phyloP scores from a whole-genome alignment of 164 flowering plant species.

The Buxus sempervirens region DNA sequence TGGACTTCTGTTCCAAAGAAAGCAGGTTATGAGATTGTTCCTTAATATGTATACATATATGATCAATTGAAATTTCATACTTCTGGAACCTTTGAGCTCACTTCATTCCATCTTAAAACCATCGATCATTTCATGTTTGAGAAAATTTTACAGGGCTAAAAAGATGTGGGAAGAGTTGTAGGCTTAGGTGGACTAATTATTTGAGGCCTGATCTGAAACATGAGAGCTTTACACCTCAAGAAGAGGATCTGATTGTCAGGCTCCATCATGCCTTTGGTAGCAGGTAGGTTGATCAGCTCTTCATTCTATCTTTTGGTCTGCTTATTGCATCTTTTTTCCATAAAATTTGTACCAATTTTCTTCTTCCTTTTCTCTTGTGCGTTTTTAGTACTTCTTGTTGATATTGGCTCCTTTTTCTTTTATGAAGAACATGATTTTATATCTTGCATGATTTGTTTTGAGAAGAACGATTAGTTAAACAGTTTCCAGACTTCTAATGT shows the following conservation, averaged over 20 bases:
- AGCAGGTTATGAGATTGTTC: conserved; percentile 47
- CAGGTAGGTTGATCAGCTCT: conserved; percentile 46
- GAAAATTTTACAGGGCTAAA: conserved; percentile 47
- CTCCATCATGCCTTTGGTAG: conserved; percentile 81
- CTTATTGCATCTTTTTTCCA: not conserved
- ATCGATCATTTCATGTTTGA: not conserved
- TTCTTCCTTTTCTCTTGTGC: not conserved
- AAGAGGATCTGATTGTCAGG: conserved; percentile 67
- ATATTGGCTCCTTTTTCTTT: not conserved
- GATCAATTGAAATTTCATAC: not conserved
- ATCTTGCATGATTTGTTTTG: not conserved
- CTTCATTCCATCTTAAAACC: not conserved
- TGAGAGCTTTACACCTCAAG: conserved; percentile 67
- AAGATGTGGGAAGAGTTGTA: conserved; percentile 88
- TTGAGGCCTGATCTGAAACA: conserved; percentile 72
- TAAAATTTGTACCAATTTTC: not conserved
- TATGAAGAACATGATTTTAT: not conserved
- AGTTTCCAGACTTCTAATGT: not conserved
- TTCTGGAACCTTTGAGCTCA: not conserved
- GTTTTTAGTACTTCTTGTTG: not conserved
- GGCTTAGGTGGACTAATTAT: conserved; percentile 70
- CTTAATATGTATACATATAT: not conserved
- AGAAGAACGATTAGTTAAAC: not conserved
- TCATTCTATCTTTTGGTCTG: not conserved
- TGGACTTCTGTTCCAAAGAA: conserved; percentile 67